These are phyloP conservation scores for Colletotrichum spaethianum DNA, from an alignment of 2,329 filamentous ascomycete genomes.

Conservation along the genomic window DNA sequence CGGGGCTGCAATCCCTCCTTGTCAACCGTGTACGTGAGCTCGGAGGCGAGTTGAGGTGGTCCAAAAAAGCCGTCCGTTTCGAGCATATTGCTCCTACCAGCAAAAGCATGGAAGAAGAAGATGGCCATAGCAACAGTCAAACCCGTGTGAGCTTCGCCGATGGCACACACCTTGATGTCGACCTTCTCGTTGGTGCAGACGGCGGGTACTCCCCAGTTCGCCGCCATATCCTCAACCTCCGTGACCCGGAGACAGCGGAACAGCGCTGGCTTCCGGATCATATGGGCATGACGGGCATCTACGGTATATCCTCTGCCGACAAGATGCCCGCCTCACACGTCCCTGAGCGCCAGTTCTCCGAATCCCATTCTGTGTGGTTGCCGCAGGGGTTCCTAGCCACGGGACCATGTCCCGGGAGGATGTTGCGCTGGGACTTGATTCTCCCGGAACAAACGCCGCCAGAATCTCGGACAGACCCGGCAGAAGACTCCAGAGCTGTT, in stretches of 20 bases:
- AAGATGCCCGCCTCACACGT: background rate
- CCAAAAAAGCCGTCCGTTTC: conserved; percentile 37
- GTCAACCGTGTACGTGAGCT: conserved; percentile 40
- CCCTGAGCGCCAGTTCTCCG: conserved; percentile 34
- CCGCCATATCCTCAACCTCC: conserved; percentile 41
- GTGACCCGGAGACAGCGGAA: conserved; percentile 35
- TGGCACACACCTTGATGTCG: conserved; percentile 32
- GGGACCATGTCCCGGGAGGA: conserved; percentile 40
- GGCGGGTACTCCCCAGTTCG: conserved; percentile 45
- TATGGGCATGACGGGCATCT: conserved; percentile 45
- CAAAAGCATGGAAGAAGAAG: background rate
- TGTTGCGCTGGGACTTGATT: conserved; percentile 47
- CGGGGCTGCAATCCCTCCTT: conserved; percentile 41
- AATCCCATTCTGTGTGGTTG: conserved; percentile 42
- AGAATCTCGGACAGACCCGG: background rate
- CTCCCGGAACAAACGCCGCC: conserved; percentile 42
- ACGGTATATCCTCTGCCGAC: conserved; percentile 42
- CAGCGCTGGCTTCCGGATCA: conserved; percentile 44
- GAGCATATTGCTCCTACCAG: background rate
- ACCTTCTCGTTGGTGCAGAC: conserved; percentile 45
- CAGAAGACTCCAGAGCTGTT: background rate
- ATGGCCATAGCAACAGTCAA: background rate
- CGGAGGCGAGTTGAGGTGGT: conserved; percentile 43
- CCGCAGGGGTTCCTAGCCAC: conserved; percentile 43
- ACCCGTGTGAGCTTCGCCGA: conserved; percentile 16